Base-by-base conservation (phyloP, 306 rosid species). In the Dryas alaskensis region DNA sequence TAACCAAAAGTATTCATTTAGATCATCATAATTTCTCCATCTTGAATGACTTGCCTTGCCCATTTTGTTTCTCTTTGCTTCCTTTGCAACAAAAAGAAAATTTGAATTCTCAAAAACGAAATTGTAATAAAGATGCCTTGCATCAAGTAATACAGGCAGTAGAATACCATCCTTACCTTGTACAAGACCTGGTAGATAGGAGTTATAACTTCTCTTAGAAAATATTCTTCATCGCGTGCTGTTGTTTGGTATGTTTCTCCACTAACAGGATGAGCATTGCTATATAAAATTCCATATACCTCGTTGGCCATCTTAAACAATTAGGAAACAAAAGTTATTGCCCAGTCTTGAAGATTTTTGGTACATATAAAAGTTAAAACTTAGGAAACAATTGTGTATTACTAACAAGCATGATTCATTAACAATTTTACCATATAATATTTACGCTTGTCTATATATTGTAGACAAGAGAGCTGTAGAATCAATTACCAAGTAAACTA, bases 21-120 rank as follows among this genome's bases (percentile, higher is more conserved):
- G 86, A 79, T 95, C 99, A 83, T 95, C 99, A 75, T 95, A 95
- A 73, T 95, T 95, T 92, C 99, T 90, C 99, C 99, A 95, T 42
- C 78, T 85, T 83, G 99, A 72, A 82, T 95, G 99, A 78, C 99
- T 95, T 45, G 83, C 96, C 86, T 81, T 90, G 78, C 99, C 99
- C 74, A 78, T 80, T 79, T 89, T 90, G 83, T 87, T 85, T 87
- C 98, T 92, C 86, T 88, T 89, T 76, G 91, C 83, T 90, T 95
- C 99, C 99, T 95, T 81, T 80, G 80, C 67, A 80, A 80, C 76
- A 81, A 80, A 71, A 83, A 75, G 80, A 31, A 79, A 53, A 69
- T 58, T 75, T 78, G 65, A 45, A 73, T 65, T 77, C 84, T 79
- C 59, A 83, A 90, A 59, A 40, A 13, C 67, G 81, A 60, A 39